Base-by-base conservation (phyloP, 2,329 filamentous ascomycete genomes). In the Neoscytalidium dimidiatum region DNA sequence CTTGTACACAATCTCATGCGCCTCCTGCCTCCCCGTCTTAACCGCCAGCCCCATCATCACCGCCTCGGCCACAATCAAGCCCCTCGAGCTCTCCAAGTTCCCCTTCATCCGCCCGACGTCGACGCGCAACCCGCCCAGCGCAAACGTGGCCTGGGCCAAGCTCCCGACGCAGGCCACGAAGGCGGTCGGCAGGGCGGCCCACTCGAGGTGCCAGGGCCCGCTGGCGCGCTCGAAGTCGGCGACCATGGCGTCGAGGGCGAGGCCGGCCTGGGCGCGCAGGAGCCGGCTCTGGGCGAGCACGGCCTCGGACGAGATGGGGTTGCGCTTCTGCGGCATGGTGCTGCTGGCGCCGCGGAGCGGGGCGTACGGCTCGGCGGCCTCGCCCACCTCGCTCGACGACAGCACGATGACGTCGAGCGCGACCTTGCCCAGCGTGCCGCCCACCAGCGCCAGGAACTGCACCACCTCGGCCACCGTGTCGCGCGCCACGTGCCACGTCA, bases 11-110 rank as follows among this genome's bases (percentile, higher is more conserved):
- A 85, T 75, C 68, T 86, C 84, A 71, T 86, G 85, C 2, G 84
- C 84, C 19, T 79, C 76, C 66, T 84, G 82, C 14, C 85, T 76
- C 8, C 85, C 84, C 44, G 84, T 74, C 72, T 81, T 75, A 17
- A 79, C 78, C n/a, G 84, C 85, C 57, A 87, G 75, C 1, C 79
- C 81, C 85, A 87, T 86, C 84, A 87, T 86, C n/a, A 87, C 83
- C 2, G 85, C 84, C 73, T 87, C 85, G 0, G 79, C 84, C 13
- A 86, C 84, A 67, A 86, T 86, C 21, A 86, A 71, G 0, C 84
- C 84, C 46, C 75, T 75, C 0, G 83, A 85, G 0, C 81, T 84
- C 51, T 80, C 76, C 1, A 87, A 74, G 66, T 86, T 87, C 0
- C 73, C 70, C 62, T 80, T 68, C 84, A 87, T 85, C 14, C 78